Conservation (phyloP, 208 protist species). For the Leishmania turanica region DNA sequence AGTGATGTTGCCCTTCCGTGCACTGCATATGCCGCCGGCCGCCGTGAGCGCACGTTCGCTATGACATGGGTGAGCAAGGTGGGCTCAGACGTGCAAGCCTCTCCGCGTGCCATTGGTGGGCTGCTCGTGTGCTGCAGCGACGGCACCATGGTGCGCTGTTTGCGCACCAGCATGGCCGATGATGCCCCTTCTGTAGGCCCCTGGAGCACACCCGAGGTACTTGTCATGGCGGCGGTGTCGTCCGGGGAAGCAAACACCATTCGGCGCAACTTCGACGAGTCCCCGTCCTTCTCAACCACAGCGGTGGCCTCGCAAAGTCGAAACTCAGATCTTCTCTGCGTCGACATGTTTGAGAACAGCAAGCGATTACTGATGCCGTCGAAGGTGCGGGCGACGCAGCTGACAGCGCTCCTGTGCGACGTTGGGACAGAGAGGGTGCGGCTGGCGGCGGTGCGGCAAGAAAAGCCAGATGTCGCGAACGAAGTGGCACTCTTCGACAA, state of each 20-base stretch:
- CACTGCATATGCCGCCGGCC: not conserved
- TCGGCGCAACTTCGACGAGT: slow-evolving; percentile 14
- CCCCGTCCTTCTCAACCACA: not conserved
- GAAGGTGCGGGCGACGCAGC: not conserved
- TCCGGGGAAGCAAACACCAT: not conserved
- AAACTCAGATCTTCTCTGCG: slow-evolving; percentile 18
- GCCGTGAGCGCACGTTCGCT: not conserved
- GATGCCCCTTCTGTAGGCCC: not conserved
- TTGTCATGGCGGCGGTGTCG: slow-evolving; percentile 1
- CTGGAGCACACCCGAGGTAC: slow-evolving; percentile 14
- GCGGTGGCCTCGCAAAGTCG: slow-evolving; percentile 2
- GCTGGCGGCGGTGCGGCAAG: slow-evolving; percentile 8
- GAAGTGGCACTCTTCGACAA: slow-evolving; percentile 27
- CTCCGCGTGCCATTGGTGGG: not conserved
- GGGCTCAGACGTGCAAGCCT: too few species aligned
- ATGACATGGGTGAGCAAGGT: not conserved
- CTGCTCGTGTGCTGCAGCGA: slow-evolving; percentile 20
- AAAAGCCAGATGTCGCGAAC: not conserved
- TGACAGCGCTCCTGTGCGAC: slow-evolving; percentile 14
- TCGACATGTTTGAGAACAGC: slow-evolving; percentile 9
- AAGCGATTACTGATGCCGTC: slow-evolving; percentile 24
- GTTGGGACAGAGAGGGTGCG: slow-evolving; percentile 20
- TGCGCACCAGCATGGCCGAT: not conserved
- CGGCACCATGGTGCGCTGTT: slow-evolving; percentile 15
- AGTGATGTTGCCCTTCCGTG: not conserved